Evolutionary conservation across 768 basidiomycete genomes (phyloP).

Genomic region (Nidularia pulvinata): DNA sequence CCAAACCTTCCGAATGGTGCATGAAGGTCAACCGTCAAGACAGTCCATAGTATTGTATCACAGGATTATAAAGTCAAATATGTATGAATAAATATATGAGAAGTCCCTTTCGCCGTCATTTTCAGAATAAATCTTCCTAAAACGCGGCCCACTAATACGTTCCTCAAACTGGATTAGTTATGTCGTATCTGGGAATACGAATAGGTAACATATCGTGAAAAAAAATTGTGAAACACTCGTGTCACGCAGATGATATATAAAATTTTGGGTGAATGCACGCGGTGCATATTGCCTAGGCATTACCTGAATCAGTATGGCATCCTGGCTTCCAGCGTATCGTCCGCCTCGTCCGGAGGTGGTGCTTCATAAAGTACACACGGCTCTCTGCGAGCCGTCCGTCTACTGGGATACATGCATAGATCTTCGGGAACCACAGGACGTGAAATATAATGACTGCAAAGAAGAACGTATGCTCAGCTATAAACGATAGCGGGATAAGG

Average conservation of each 20-base stretch:
- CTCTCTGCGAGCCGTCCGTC: too few relatives aligned
- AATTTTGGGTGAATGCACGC: too few relatives aligned
- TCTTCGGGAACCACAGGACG: neutral
- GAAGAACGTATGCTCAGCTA: neutral
- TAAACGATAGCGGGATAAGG: neutral
- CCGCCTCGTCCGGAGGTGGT: too few relatives aligned
- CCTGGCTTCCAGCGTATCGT: too few relatives aligned
- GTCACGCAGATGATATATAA: too few relatives aligned
- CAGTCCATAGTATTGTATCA: neutral
- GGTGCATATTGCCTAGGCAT: too few relatives aligned
- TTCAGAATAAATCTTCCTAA: neutral
- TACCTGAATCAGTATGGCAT: too few relatives aligned
- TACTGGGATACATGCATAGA: neutral
- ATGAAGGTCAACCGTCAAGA: neutral
- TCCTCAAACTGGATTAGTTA: neutral
- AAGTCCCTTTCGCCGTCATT: neutral
- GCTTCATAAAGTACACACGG: too few relatives aligned
- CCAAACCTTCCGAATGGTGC: conserved; percentile 21
- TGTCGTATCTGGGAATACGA: neutral
- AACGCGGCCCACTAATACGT: neutral
- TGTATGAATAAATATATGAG: neutral
- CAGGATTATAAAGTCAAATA: neutral
- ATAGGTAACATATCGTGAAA: too few relatives aligned
- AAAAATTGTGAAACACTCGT: too few relatives aligned
- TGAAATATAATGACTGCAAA: neutral